A percentile compares a stretch with the other conserved stretches of the same genome.
phyloP scores from a whole-genome alignment of 129 eudicot species.

The Logfia minima region DNA sequence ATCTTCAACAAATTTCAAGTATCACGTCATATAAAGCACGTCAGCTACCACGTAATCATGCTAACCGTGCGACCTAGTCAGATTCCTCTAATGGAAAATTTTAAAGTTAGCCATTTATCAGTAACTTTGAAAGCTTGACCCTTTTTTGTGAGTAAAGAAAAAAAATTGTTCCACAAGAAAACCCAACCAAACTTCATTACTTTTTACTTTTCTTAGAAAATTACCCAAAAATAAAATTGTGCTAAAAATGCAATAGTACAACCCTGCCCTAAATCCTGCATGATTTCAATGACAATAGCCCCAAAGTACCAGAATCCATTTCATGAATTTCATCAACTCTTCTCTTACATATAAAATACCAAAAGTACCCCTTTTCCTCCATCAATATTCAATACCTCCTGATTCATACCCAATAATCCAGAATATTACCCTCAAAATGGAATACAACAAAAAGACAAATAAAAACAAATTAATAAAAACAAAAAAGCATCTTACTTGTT shows the following conservation, averaged over 20 bases:
- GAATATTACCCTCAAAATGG: not conserved
- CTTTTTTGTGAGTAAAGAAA: too few species aligned
- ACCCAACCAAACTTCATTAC: not conserved
- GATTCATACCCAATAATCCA: not conserved
- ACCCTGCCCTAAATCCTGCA: not conserved
- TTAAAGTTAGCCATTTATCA: not conserved
- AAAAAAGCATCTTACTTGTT: slow-evolving; percentile 55
- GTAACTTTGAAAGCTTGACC: not conserved
- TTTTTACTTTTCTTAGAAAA: not conserved
- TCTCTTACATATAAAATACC: not conserved
- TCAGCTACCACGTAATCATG: not conserved
- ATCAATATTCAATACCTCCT: not conserved
- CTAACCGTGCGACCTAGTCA: not conserved
- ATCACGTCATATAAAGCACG: not conserved
- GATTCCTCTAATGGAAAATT: not conserved
- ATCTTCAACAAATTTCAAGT: not conserved
- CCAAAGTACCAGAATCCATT: not conserved
- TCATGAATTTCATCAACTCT: not conserved
- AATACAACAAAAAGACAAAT: not conserved
- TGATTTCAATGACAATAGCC: not conserved
- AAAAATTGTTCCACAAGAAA: too few species aligned
- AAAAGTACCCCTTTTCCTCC: not conserved
- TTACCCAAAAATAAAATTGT: not conserved
- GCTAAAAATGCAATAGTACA: not conserved
- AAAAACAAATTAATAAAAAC: not conserved